These are phyloP conservation scores for Picea glauca DNA, from an alignment of 75 land plant genomes.

Conservation along the genomic window DNA sequence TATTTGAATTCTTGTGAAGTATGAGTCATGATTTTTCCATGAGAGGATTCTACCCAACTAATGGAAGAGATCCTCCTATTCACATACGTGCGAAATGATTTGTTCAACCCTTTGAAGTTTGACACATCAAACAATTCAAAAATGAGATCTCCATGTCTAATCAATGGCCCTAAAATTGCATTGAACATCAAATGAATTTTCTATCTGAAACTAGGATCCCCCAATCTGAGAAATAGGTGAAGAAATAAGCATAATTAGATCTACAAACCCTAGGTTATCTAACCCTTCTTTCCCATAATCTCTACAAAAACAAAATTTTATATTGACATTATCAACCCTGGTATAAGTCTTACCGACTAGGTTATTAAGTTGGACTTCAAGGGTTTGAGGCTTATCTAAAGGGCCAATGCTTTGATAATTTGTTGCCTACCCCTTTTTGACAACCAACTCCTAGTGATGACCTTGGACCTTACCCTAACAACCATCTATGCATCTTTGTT, in stretches of 20 bases:
- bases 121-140: not conserved
- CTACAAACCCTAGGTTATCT: not conserved
- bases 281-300: not conserved
- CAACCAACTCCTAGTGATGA: too few relatives aligned
- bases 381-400: slow-evolving; percentile 6
- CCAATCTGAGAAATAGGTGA: slow-evolving; percentile 7
- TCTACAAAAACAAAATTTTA: slow-evolving; percentile 12
- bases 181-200: not conserved
- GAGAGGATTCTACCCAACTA: slow-evolving; percentile 30
- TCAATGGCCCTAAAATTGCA: slow-evolving; percentile 13
- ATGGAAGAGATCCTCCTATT: slow-evolving; percentile 9
- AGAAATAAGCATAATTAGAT: slow-evolving; percentile 23
- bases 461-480: too few relatives aligned
- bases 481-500: too few relatives aligned
- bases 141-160: slow-evolving; percentile 12
- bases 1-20: slow-evolving; percentile 20
- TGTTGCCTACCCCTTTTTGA: too few relatives aligned
- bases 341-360: slow-evolving; percentile 18
- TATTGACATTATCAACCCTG: slow-evolving; percentile 18
- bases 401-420: too few relatives aligned
- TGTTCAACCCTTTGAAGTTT: slow-evolving; percentile 17
- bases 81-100: slow-evolving; percentile 16
- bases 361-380: slow-evolving; percentile 17
- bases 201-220: slow-evolving; percentile 25
- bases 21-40: slow-evolving; percentile 29